Conservation (phyloP, 2,329 filamentous ascomycete genomes). For the Sclerotinia sclerotiorum region DNA sequence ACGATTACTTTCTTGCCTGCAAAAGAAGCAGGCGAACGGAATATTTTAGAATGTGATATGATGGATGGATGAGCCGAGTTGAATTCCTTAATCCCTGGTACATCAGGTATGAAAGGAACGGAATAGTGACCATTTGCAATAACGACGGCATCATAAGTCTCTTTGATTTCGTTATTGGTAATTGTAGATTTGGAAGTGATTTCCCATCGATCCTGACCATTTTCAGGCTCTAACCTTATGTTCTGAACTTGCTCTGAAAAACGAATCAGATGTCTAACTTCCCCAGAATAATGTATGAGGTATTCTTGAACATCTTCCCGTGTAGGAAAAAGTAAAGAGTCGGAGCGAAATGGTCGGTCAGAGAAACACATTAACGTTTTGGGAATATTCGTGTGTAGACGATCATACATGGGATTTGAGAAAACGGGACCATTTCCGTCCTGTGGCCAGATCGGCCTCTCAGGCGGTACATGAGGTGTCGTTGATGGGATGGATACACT, state of each 20-base stretch:
- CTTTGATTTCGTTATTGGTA: conserved; percentile 30
- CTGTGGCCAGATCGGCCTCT: conserved; percentile 58
- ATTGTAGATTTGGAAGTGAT: conserved; percentile 36
- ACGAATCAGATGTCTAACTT: conserved; percentile 64
- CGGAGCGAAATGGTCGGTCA: conserved; percentile 63
- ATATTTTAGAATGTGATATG: conserved; percentile 78
- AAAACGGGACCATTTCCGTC: conserved; percentile 53
- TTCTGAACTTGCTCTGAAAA: conserved; percentile 71
- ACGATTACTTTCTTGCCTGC: conserved; percentile 72
- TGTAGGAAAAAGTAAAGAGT: conserved; percentile 71
- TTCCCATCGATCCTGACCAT: conserved; percentile 56
- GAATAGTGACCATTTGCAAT: conserved; percentile 75
- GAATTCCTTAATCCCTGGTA: conserved; percentile 60
- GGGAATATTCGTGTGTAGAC: conserved; percentile 84
- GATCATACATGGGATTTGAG: conserved; percentile 80
- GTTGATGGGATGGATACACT: conserved; percentile 64
- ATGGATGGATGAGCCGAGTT: conserved; percentile 56
- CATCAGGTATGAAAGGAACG: conserved; percentile 64
- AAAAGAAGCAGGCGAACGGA: conserved; percentile 65
- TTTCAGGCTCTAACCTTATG: conserved; percentile 44
- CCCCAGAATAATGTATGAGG: conserved; percentile 64
- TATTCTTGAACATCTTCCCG: conserved; percentile 72
- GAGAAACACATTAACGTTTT: conserved; percentile 77
- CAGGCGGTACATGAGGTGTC: conserved; percentile 60
- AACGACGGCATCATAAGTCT: conserved; percentile 66